Evolutionary conservation across 2,329 filamentous ascomycete species (phyloP), one percentile per base, ranked within the genome.

Genomic region (Rhynchosporium graminicola): DNA sequence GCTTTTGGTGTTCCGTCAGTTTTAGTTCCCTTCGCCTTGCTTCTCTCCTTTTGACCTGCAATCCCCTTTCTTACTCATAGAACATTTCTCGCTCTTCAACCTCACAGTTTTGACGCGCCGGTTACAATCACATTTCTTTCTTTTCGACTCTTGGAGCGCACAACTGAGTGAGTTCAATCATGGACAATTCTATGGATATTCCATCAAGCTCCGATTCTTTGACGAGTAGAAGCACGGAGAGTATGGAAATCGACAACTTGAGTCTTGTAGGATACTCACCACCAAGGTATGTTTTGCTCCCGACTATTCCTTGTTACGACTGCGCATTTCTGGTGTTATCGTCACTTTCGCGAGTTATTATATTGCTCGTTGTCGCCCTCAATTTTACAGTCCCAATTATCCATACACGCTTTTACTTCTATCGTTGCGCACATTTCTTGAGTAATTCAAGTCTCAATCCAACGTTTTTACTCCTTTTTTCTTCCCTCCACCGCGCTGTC

Each of bases 171-270:
- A 59, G 31, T 38, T 46, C 46, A 59, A n/a, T 51, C 31, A 68
- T 66, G 61, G 63, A 65, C 31, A 20, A 45, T n/a, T 36, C 63
- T 1, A 36, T 36, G 33, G 33, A 36, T 36, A 15, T 40, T 20
- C 55, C 56, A 3, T 70, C 69, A n/a, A 68, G 65, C 51, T 70
- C 69, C 4, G 69, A 60, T 9, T 72, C 70, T 3, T 66, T 72
- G 57, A 71, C 70, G 7, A 69, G 62, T 59, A 55, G 62, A 38
- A 71, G 67, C 42, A 68, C 67, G 1, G 61, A 68, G 26, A 69
- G 65, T 51, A 70, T 72, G 68, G 70, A 71, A 26, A 55, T 69
- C 9, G 70, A 71, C 50, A 61, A 47, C 38, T 59, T 70, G 60
- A 65, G 62, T 60, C 60, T 59, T 36, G 48, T 68, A 57, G 65